Evolutionary conservation across 2,329 filamentous ascomycete species (phyloP).

Genomic region (Fusarium sterilihyphosum): DNA sequence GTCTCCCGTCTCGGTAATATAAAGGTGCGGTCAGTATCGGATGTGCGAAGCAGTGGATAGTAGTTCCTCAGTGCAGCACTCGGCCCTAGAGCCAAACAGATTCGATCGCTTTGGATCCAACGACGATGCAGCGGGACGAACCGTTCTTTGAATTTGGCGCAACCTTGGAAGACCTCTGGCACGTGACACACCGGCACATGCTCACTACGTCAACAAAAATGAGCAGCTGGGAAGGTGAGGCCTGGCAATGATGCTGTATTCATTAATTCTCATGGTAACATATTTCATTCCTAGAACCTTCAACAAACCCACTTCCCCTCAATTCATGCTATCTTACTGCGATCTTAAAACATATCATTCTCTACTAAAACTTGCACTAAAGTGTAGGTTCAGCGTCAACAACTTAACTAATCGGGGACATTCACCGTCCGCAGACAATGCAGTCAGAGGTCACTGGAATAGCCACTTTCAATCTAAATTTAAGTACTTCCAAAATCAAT

Average conservation of each 20-base stretch:
- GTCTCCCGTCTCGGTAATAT: not conserved
- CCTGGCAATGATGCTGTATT: not conserved
- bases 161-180: not conserved
- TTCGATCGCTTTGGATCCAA: not conserved
- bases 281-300: not conserved
- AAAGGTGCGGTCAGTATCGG: not conserved
- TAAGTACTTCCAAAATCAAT: not conserved
- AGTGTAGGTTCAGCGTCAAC: not conserved
- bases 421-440: not conserved
- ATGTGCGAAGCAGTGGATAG: not conserved
- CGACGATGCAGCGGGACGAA: not conserved
- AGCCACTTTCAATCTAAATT: not conserved
- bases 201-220: not conserved
- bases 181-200: not conserved
- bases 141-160: not conserved
- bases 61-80: not conserved
- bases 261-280: not conserved
- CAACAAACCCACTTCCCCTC: not conserved
- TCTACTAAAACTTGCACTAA: not conserved
- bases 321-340: not conserved
- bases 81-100: not conserved
- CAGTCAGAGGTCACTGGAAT: not conserved
- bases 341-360: not conserved
- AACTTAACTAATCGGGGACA: not conserved
- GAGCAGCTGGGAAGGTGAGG: not conserved